Conservation (phyloP, 768 basidiomycete genomes). For the Gloeophyllum trabeum region DNA sequence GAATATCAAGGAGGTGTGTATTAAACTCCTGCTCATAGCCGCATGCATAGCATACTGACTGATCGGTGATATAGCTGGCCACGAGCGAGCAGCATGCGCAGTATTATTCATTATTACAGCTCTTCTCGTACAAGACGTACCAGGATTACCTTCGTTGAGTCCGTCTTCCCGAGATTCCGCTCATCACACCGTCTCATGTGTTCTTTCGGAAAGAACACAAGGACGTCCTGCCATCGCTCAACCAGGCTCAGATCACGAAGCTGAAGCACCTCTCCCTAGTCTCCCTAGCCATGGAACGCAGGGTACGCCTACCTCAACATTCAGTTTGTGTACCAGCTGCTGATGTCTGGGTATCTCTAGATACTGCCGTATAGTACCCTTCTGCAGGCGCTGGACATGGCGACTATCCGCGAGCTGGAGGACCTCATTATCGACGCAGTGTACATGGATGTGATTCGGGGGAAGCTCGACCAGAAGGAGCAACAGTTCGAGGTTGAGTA, state of each 20-base stretch:
- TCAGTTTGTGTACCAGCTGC: background rate
- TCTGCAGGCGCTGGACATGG: conserved; percentile 58
- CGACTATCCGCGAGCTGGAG: conserved; percentile 80
- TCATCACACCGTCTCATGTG: background rate
- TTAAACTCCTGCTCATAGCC: background rate
- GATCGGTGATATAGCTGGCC: conserved; percentile 39
- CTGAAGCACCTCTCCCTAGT: conserved; percentile 91
- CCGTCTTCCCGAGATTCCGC: background rate
- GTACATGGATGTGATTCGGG: conserved; percentile 81
- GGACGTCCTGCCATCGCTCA: conserved; percentile 54
- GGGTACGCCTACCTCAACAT: conserved; percentile 41
- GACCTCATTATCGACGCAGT: conserved; percentile 96
- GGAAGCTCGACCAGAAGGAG: conserved; percentile 89
- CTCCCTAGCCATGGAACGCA: conserved; percentile 62
- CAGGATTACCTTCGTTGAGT: conserved; percentile 59
- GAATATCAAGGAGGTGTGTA: conserved; percentile 72
- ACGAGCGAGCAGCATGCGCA: conserved; percentile 52
- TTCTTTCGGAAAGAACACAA: conserved; percentile 41
- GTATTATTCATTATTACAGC: conserved; percentile 55
- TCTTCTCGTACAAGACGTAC: conserved; percentile 89
- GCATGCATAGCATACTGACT: background rate
- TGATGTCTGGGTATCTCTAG: conserved; percentile 22
- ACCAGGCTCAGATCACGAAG: conserved; percentile 68
- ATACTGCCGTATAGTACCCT: conserved; percentile 76
- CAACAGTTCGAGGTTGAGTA: conserved; percentile 87